Evolutionary conservation across 164 flowering plant species (phyloP).

Genomic region (Dillenia suffruticosa): DNA sequence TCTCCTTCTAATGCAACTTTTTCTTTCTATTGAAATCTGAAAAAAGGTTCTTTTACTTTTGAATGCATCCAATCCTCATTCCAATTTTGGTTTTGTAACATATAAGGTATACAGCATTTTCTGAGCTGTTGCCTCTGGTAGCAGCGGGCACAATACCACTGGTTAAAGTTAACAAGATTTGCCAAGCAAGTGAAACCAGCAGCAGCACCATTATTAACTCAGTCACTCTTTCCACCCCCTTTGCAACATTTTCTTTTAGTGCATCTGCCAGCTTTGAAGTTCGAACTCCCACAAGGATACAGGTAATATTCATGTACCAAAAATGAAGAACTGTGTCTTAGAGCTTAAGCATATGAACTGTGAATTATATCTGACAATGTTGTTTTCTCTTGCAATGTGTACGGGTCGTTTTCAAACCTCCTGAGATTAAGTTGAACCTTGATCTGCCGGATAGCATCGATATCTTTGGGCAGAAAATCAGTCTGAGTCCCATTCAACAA

Average conservation of each 20-base stretch:
- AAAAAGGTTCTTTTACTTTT: too few relatives aligned
- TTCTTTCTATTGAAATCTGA: too few relatives aligned
- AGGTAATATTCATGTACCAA: slow-evolving; percentile 36
- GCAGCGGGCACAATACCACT: slow-evolving; percentile 68
- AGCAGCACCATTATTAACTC: slow-evolving; percentile 60
- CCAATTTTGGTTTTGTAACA: background rate
- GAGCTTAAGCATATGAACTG: too few relatives aligned
- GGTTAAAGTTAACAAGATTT: slow-evolving; percentile 64
- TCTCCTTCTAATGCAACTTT: too few relatives aligned
- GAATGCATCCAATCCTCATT: background rate
- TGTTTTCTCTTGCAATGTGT: background rate
- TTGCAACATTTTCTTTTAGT: slow-evolving; percentile 78
- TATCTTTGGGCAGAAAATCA: slow-evolving; percentile 75
- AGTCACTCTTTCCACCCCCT: slow-evolving; percentile 57
- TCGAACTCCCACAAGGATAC: slow-evolving; percentile 83
- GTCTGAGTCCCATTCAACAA: slow-evolving; percentile 55
- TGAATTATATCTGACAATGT: too few relatives aligned
- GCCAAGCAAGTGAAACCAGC: slow-evolving; percentile 60
- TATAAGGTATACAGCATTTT: slow-evolving; percentile 89
- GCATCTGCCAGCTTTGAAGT: slow-evolving; percentile 89
- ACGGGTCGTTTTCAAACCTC: slow-evolving; percentile 90
- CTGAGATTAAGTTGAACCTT: slow-evolving; percentile 67
- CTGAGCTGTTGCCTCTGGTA: slow-evolving; percentile 92
- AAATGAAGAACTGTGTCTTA: too few relatives aligned
- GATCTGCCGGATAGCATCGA: slow-evolving; percentile 66